Evolutionary conservation across 2,329 filamentous ascomycete genomes (phyloP).

Genomic region (Endoconidiophora laricicola): DNA sequence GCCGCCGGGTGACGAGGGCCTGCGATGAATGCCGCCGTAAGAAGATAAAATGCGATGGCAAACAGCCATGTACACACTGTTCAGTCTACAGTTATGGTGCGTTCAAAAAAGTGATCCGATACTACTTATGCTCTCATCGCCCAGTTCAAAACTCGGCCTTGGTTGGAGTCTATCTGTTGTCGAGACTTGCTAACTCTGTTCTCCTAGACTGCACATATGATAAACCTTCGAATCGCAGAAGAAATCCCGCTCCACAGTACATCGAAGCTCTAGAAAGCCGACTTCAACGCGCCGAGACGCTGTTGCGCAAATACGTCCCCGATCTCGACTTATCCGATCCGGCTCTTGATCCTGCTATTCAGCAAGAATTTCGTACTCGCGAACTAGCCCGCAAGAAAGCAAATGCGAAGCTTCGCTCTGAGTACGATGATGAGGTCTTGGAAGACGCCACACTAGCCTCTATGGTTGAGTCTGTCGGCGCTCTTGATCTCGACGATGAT

Average conservation of each 20-base stretch:
- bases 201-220: constrained; percentile 77
- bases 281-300: constrained; percentile 64
- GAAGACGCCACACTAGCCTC: constrained; percentile 67
- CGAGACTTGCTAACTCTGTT: background rate
- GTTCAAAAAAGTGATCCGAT: constrained; percentile 16
- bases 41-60: constrained; percentile 78
- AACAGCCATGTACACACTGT: constrained; percentile 85
- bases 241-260: constrained; percentile 84
- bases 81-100: constrained; percentile 96
- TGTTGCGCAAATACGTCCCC: constrained; percentile 65
- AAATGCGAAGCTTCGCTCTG: constrained; percentile 17
- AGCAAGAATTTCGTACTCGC: constrained; percentile 47
- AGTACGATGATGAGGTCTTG: constrained; percentile 22
- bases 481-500: constrained; percentile 77
- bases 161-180: background rate
- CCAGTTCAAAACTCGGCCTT: background rate
- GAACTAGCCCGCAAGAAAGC: constrained; percentile 33
- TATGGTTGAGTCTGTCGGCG: constrained; percentile 87
- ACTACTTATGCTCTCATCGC: background rate
- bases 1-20: constrained; percentile 60
- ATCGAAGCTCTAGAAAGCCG: constrained; percentile 76
- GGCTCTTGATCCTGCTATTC: constrained; percentile 58
- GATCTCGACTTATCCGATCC: constrained; percentile 76
- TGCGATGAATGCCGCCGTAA: constrained; percentile 73
- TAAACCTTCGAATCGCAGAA: constrained; percentile 77